Evolutionary conservation across 495 filamentous ascomycete genomes (phyloP), one percentile per base, ranked within the genome.

Genomic region (Aspergillus hancockii): DNA sequence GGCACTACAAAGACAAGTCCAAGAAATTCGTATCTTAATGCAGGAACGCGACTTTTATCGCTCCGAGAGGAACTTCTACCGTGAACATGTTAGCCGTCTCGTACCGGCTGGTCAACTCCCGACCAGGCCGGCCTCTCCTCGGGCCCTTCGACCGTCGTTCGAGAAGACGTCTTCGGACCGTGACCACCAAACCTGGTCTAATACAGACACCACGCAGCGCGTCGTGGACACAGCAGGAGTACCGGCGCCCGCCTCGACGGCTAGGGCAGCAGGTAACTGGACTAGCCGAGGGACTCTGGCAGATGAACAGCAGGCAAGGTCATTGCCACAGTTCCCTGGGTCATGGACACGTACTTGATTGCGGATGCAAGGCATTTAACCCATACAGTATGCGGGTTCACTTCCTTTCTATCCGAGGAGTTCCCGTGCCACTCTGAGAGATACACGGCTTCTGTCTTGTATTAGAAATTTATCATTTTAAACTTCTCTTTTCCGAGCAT

Each of bases 51-150:
- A 86, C 31, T 79, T 78, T 58, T 86, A 86, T 60, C 76, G 76
- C 13, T 71, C 71, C 4, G 87, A 90, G 55, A 75, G 88, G 38
- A 83, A 90, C 62, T 85, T 86, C 51, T 85, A 87, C 63, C 81
- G 88, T n/a, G 85, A 90, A 18, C 72, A 86, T 13, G 71, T 86
- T 10, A 68, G 74, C 55, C 79, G 81, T 59, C 81, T 83, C 9
- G 77, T 83, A 1, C 76, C 79, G 18, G 50, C 69, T n/a, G 66
- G 59, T 32, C 67, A 78, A 45, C 47, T 80, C 12, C 67, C 76
- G 25, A 56, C 74, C 14, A 67, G 81, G 25, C 81, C 81, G 0
- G 49, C 74, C 1, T 81, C 81, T 7, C 81, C 81, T 19, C 67
- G 52, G 14, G 30, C 52, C 18, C 51, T 65, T 21, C 53, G 54